phyloP scores from a whole-genome alignment of 106 monocot genomes.

The Hemerocallis citrina region DNA sequence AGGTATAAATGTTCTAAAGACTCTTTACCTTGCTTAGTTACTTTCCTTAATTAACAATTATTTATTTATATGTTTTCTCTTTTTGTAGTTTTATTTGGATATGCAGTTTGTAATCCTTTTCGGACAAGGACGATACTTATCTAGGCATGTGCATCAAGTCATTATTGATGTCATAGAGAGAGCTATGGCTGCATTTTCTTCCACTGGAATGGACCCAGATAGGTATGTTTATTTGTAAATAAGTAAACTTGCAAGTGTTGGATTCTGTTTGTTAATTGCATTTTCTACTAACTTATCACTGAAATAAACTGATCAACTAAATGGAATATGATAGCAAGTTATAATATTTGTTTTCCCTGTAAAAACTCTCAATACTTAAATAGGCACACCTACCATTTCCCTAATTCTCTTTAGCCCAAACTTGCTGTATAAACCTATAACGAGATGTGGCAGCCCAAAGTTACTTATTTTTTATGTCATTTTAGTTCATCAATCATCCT shows the following conservation, averaged over 20 bases:
- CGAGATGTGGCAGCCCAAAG: no score
- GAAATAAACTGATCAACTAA: neutral
- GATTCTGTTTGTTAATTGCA: no score
- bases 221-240: slow-evolving; percentile 31
- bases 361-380: no score
- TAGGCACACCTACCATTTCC: no score
- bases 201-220: slow-evolving; percentile 76
- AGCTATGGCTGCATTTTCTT: slow-evolving; percentile 83
- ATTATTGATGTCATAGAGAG: slow-evolving; percentile 74
- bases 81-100: slow-evolving; percentile 86
- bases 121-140: slow-evolving; percentile 83
- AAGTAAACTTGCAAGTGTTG: no score
- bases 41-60: neutral
- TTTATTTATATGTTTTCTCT: no score
- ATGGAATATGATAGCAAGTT: neutral
- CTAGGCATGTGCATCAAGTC: slow-evolving; percentile 81
- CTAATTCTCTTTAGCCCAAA: no score
- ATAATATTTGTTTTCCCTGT: neutral
- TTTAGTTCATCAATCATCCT: no score
- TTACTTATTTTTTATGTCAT: no score
- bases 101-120: slow-evolving; percentile 90
- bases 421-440: no score
- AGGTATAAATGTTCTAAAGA: slow-evolving; percentile 25
- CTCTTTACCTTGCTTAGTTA: neutral
- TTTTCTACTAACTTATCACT: neutral